Percentiles rank a stretch among this genome's conserved stretches.
Evolutionary conservation across 2,329 filamentous ascomycete species (phyloP).

Genomic region (Scedosporium dehoogii): DNA sequence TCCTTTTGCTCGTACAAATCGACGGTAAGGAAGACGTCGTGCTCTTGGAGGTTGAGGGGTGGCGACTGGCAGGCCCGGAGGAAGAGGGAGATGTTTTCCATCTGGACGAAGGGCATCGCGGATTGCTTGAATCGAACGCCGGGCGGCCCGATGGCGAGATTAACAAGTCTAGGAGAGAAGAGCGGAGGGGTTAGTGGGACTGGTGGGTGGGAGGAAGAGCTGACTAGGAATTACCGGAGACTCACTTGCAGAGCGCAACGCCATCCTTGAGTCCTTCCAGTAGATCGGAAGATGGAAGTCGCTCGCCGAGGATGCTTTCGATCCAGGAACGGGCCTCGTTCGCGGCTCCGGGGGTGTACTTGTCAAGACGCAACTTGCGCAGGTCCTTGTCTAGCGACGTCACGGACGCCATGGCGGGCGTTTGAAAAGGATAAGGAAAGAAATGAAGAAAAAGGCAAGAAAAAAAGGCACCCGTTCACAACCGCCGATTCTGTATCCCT

Average conservation of each 20-base stretch:
- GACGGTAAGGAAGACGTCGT: constrained; percentile 95
- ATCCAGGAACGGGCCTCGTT: constrained; percentile 83
- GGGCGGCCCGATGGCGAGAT: constrained; percentile 65
- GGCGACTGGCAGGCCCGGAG: constrained; percentile 76
- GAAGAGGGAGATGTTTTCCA: constrained; percentile 99
- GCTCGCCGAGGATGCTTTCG: constrained; percentile 67
- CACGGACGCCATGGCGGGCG: constrained; percentile 71
- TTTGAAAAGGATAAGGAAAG: background rate
- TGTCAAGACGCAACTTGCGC: constrained; percentile 81
- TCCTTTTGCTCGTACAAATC: constrained; percentile 95
- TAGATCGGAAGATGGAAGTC: constrained; percentile 63
- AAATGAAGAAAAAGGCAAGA: background rate
- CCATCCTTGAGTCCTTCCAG: constrained; percentile 85
- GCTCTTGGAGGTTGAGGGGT: constrained; percentile 78
- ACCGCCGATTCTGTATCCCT: no score
- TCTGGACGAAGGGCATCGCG: constrained; percentile 95
- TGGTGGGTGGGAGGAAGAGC: background rate
- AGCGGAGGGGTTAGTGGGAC: constrained; percentile 13
- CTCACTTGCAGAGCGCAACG: constrained; percentile 82
- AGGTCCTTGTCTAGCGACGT: constrained; percentile 91
- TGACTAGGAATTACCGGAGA: constrained; percentile 7
- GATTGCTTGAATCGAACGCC: constrained; percentile 86
- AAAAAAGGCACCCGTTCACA: no score
- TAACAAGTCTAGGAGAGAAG: constrained; percentile 55
- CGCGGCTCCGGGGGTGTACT: constrained; percentile 85